A percentile compares a stretch with the other conserved stretches of the same genome.
phyloP scores from a whole-genome alignment of 2,329 filamentous ascomycete genomes.

The Trichophyton schoenleinii region DNA sequence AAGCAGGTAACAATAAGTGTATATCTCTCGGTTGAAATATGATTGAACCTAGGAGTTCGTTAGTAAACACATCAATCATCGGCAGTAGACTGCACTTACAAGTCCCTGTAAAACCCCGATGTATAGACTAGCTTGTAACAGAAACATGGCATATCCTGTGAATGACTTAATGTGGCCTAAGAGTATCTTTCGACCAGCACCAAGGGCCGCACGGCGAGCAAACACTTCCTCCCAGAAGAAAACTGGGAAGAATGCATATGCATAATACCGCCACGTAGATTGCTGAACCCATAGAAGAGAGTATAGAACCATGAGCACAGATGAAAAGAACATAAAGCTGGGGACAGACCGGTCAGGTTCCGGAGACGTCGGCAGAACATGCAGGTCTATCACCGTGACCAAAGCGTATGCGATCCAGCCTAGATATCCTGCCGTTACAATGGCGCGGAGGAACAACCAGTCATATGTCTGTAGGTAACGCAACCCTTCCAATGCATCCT shows the following conservation, averaged over 20 bases:
- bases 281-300: slow-evolving; percentile 67
- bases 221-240: slow-evolving; percentile 96
- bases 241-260: slow-evolving; percentile 82
- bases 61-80: slow-evolving; percentile 3
- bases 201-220: slow-evolving; percentile 58
- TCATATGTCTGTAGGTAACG: slow-evolving; percentile 96
- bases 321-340: slow-evolving; percentile 57
- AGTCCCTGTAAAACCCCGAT: slow-evolving; percentile 67
- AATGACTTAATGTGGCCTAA: slow-evolving; percentile 56
- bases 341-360: slow-evolving; percentile 49
- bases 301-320: slow-evolving; percentile 61
- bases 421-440: slow-evolving; percentile 82
- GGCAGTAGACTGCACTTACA: slow-evolving; percentile 36
- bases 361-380: slow-evolving; percentile 63
- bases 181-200: slow-evolving; percentile 53
- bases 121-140: slow-evolving; percentile 54
- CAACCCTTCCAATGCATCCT: slow-evolving; percentile 65
- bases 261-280: slow-evolving; percentile 75
- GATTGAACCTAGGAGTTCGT: slow-evolving; percentile 55
- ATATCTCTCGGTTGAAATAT: slow-evolving; percentile 81
- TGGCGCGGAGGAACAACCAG: slow-evolving; percentile 83
- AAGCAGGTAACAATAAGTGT: slow-evolving; percentile 65
- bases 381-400: slow-evolving; percentile 75
- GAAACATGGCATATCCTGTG: slow-evolving; percentile 45
- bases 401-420: slow-evolving; percentile 92